Evolutionary conservation across 176 grass and related monocot species (phyloP).

Genomic region (Cenchrus purpureus): DNA sequence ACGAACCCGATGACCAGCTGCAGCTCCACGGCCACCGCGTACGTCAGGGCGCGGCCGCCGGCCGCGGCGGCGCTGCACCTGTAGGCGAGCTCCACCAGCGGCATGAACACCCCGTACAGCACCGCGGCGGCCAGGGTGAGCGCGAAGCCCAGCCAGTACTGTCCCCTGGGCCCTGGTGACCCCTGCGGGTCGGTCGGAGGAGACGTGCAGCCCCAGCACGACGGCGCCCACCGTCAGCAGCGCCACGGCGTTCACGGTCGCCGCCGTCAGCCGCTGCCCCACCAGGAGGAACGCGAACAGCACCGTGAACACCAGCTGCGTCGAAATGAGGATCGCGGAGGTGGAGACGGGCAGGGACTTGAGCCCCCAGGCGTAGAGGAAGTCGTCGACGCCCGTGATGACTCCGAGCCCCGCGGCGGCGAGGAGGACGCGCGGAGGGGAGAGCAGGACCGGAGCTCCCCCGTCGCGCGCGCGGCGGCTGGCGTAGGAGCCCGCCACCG

Average conservation of each 20-base stretch:
- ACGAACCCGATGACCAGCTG: constrained; percentile 74
- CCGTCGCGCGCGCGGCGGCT: constrained; percentile 21
- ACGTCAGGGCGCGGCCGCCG: constrained; percentile 44
- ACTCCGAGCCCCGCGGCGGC: constrained; percentile 48
- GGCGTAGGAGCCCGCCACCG: constrained; percentile 35
- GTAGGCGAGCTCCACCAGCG: constrained; percentile 60
- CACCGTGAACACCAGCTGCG: constrained; percentile 75
- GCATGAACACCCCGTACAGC: constrained; percentile 63
- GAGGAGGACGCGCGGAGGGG: constrained; percentile 43
- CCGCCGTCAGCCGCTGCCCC: constrained; percentile 52
- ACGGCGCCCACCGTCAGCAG: constrained; percentile 63
- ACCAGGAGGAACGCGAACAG: constrained; percentile 69
- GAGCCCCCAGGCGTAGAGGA: constrained; percentile 68
- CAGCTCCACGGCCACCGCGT: constrained; percentile 73
- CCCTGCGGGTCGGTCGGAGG: constrained; percentile 45
- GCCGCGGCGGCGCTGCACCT: constrained; percentile 31
- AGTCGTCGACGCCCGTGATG: constrained; percentile 53
- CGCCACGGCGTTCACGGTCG: constrained; percentile 61
- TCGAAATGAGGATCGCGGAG: constrained; percentile 75
- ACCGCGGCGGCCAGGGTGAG: constrained; percentile 58
- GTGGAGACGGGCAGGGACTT: constrained; percentile 70
- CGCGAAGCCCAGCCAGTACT: constrained; percentile 70
- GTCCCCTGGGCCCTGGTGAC: constrained; percentile 4
- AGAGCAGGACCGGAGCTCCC: constrained; percentile 32
- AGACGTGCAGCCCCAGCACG: constrained; percentile 53